phyloP scores from a whole-genome alignment of 1,284 basidiomycete genomes.

The Somion occarium region DNA sequence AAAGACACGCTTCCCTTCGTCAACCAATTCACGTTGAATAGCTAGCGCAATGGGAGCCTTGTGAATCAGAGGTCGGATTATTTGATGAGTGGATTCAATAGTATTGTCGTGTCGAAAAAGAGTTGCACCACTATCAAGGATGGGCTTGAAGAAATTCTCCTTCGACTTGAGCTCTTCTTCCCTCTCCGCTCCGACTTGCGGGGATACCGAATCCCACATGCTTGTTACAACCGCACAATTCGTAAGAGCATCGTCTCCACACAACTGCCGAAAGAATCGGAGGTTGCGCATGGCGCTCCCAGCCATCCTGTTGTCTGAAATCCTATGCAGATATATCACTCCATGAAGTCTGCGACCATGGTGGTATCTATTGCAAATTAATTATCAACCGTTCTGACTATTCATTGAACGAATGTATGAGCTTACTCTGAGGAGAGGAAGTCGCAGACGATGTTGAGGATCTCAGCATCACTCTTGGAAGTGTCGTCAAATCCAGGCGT shows the following conservation, averaged over 20 bases:
- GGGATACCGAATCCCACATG: conserved; percentile 36
- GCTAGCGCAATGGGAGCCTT: conserved; percentile 10
- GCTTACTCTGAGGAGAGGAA: conserved; percentile 24
- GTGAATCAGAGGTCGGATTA: conserved; percentile 12
- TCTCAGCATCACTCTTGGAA: conserved; percentile 30
- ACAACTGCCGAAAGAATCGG: conserved; percentile 8
- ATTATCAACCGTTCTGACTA: not conserved
- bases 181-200: conserved; percentile 10
- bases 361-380: conserved; percentile 30
- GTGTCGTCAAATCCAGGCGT: conserved; percentile 38
- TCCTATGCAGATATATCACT: conserved; percentile 51
- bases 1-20: conserved; percentile 11
- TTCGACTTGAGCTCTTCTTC: conserved; percentile 18
- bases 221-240: conserved; percentile 43
- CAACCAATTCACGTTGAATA: conserved; percentile 15
- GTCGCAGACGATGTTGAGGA: conserved; percentile 31
- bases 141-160: conserved; percentile 16
- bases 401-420: not conserved
- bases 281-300: conserved; percentile 29
- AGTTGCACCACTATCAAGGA: conserved; percentile 15
- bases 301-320: conserved; percentile 45
- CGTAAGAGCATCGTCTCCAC: conserved; percentile 3
- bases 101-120: conserved; percentile 19
- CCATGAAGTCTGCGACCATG: conserved; percentile 40
- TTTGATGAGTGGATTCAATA: conserved; percentile 12